Base-by-base conservation (phyloP, 805 yeast species). In the Kuraishia ogatae region DNA sequence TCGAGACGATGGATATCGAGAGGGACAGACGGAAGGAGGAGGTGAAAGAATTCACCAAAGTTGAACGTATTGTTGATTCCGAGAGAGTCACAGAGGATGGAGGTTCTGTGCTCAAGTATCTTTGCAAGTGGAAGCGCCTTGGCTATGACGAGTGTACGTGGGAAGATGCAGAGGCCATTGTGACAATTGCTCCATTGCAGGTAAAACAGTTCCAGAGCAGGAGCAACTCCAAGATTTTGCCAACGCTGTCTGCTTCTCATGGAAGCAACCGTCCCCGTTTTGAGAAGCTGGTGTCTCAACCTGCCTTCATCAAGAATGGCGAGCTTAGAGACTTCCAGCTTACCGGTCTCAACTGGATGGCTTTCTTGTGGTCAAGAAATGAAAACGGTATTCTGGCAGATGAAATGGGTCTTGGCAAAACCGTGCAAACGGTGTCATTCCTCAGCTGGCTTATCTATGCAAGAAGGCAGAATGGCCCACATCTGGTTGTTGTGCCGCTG, bases 261-360 rank as follows among this genome's bases (percentile, higher is more conserved):
- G 88, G 89, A 2, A 66, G 76, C 6, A 71, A 72, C 55, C 80
- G 99, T 61, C 99, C 99, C 1, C 76, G 85, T 54, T 94, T 94
- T 69, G 97, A 90, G 68, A 94, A 93, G 66, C 76, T 94, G 53
- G 80, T 80, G 28, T 79, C 78, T 54, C 99, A 94, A 71, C 99
- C 99, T 0, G 77, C 84, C 15, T 94, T 87, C 65, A 85, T 94
- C 60, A 91, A 91, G 67, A 85, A 87, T 64, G 97, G 97, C 53
- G 94, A 87, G 68, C 78, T 94, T 60, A 83, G 99, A 68, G 99
- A 94, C 73, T 94, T 94, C 80, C 99, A 94, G 75, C 79, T 94
- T 68, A 94, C 99, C 0, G 99, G 99, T 55, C 79, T 94, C 59
- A 94, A 94, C 71, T 94, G 99, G 99, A 94, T 94, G 99, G 99